Evolutionary conservation across 2,329 filamentous ascomycete species (phyloP), one percentile per base, ranked within the genome.

Genomic region (Thelonectria blattea): DNA sequence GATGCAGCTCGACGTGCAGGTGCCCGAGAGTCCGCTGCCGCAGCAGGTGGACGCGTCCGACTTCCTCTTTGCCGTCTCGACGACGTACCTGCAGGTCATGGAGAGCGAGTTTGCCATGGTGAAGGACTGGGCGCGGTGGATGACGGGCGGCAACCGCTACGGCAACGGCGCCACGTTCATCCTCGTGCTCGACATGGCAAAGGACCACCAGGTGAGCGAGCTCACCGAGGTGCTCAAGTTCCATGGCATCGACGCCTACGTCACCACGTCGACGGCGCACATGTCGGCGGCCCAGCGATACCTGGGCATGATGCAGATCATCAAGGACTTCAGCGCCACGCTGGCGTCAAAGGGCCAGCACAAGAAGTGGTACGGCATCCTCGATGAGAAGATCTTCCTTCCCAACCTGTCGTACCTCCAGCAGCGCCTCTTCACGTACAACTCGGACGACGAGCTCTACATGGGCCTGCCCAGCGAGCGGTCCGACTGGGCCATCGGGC

Each of bases 311-410:
- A 68, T 76, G 2, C 64, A 73, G 11, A 67, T 74, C 18, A 66
- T 80, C 41, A 71, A 73, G 43, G 68, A 69, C 5, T 73, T 76
- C 45, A 70, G 68, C 5, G 73, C 71, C 2, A 73, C 71, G 5
- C 64, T 80, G 5, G 71, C 72, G 2, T 73, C 73, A 6, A 74
- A 73, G 14, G 76, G 75, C 4, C 69, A 74, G 18, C 63, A 67
- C 46, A 80, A 80, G 72, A 72, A 68, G 45, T 81, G 78, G 72
- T 76, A 78, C 39, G 80, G 74, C 1, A 70, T 83, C 1, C 64
- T 83, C 1, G 81, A 83, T 32, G 80, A 82, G 62, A 75, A 78
- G 55, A 71, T 81, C 50, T 83, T 83, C 65, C 74, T 83, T 48
- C 80, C 80, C 0, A 77, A 76, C 39, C 65, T 81, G 32, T 68